Conservation (phyloP, 306 rosid genomes). For the Boehmeria nivea region DNA sequence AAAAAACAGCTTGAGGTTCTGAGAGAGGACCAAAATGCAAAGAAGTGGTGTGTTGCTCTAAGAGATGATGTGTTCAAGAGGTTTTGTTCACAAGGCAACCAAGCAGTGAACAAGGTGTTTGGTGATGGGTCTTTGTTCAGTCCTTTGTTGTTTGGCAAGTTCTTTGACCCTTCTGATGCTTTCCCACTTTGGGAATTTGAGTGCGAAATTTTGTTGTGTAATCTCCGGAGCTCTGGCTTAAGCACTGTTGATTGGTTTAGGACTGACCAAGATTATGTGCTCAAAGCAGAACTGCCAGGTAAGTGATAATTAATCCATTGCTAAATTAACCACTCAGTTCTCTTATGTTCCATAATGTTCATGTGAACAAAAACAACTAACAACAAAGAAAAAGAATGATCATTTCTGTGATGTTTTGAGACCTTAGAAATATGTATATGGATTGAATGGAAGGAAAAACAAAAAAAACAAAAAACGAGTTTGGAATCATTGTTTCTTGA, state of each 20-base stretch:
- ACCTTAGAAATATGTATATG: no score
- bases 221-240: constrained; percentile 51
- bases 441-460: no score
- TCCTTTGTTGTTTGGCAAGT: constrained; percentile 86
- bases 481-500: constrained; percentile 18
- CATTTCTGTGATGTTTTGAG: no score
- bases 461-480: no score
- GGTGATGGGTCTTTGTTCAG: constrained; percentile 84
- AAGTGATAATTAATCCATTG: background rate
- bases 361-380: no score
- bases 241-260: constrained; percentile 66
- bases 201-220: constrained; percentile 59
- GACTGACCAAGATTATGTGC: constrained; percentile 55
- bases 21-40: constrained; percentile 55
- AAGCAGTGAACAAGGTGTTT: constrained; percentile 53
- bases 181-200: constrained; percentile 97
- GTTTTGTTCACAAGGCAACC: constrained; percentile 46
- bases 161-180: constrained; percentile 95
- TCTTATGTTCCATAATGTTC: no score
- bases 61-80: constrained; percentile 73
- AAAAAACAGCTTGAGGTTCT: constrained; percentile 57
- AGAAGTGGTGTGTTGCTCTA: constrained; percentile 73
- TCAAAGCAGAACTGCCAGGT: constrained; percentile 84
- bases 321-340: no score
- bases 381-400: no score